Evolutionary conservation across 495 filamentous ascomycete species (phyloP), one percentile per base, ranked within the genome.

Genomic region (Talaromyces thailandensis): DNA sequence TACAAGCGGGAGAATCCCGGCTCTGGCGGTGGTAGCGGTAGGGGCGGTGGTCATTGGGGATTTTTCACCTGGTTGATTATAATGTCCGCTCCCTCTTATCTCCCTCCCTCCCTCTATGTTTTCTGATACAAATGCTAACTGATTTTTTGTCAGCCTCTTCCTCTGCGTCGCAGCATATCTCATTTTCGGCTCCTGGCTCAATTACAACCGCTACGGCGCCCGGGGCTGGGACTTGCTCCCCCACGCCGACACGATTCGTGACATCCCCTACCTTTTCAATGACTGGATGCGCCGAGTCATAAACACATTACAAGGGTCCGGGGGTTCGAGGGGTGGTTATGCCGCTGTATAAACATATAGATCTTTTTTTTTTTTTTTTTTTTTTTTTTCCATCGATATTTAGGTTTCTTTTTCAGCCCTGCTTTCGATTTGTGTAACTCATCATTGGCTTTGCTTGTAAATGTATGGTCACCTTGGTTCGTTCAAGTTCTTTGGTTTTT

Each of bases 11-110:
- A 75, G 29, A 76, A 73, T 6, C 79, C 78, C n/a, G 77, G 26
- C 4, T 55, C 51, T 55, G 77, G n/a, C 72, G 76, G 4, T 75
- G 43, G 43, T 8, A 48, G 3, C 21, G 18, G 71, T 12, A 69
- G 66, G 4, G 55, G 67, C 24, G 75, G 71, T 4, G 69, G 65
- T 35, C 71, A 74, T 56, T 98, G 93, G 95, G 94, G 95, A 0
- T 93, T 96, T 76, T 97, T 98, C 71, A 96, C 94, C 9, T 98
- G 94, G 94, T 79, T 98, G 64, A 86, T 98, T 64, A 88, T 98
- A 66, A 88, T 98, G 93, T 96, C 76, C 81, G 90, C 64, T 45
- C 2, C 2, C 62, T 18, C 43, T 57, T 37, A 53, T 16, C 12
- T 51, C 12, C 16, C 2, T 37, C 24, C 40, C 28, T 3, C 0